phyloP scores from a whole-genome alignment of 495 filamentous ascomycete species.

The Podospora pseudoanserina region DNA sequence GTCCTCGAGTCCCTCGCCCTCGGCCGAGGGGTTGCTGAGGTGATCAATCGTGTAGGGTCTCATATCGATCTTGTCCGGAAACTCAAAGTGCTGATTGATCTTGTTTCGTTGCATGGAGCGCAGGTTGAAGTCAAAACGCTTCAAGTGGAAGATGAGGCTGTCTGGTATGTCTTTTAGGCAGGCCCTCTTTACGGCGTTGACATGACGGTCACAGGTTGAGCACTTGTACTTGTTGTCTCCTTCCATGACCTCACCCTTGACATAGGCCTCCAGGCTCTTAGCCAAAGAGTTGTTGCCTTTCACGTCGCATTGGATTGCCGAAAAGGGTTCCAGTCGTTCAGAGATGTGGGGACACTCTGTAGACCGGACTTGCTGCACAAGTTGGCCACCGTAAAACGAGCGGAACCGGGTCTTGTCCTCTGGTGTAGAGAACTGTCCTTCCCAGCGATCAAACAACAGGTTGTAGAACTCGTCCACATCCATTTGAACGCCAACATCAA shows the following conservation, averaged over 20 bases:
- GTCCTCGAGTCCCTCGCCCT: slow-evolving; percentile 50
- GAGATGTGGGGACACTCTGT: slow-evolving; percentile 94
- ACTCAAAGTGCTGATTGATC: slow-evolving; percentile 92
- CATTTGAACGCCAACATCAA: slow-evolving; percentile 89
- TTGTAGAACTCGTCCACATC: slow-evolving; percentile 99
- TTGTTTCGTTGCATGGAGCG: slow-evolving; percentile 80
- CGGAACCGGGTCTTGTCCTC: slow-evolving; percentile 73
- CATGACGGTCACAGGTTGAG: slow-evolving; percentile 81
- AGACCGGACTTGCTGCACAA: slow-evolving; percentile 92
- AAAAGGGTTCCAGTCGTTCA: slow-evolving; percentile 83
- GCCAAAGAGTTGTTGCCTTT: slow-evolving; percentile 81
- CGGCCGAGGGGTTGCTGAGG: slow-evolving; percentile 61
- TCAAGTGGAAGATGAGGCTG: slow-evolving; percentile 93
- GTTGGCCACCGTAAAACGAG: slow-evolving; percentile 83
- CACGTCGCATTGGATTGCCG: slow-evolving; percentile 94
- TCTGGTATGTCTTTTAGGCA: slow-evolving; percentile 93
- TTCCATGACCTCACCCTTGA: slow-evolving; percentile 95
- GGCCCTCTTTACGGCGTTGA: slow-evolving; percentile 90
- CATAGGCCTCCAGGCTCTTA: slow-evolving; percentile 89
- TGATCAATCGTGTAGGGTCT: slow-evolving; percentile 82
- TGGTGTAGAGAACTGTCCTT: slow-evolving; percentile 67
- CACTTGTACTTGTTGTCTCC: slow-evolving; percentile 99
- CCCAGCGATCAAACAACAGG: slow-evolving; percentile 85
- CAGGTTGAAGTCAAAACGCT: slow-evolving; percentile 94
- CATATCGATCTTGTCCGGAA: slow-evolving; percentile 85